A percentile compares a stretch with the other conserved stretches of the same genome.
phyloP scores from a whole-genome alignment of 331 rosid genomes.

The Quercus lobata region DNA sequence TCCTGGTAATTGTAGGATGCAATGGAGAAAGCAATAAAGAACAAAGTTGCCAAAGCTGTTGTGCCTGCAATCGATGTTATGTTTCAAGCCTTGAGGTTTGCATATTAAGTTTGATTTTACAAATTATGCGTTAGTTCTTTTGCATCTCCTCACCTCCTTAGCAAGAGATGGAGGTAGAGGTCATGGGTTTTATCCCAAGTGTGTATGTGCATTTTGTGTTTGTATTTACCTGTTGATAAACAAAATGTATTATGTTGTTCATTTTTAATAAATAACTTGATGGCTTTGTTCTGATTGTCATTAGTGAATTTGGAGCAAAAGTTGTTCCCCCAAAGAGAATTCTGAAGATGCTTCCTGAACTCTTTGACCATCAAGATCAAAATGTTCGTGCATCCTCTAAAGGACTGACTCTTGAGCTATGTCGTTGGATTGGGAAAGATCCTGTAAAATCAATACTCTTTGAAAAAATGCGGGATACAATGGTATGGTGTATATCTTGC shows the following conservation, averaged over 20 bases:
- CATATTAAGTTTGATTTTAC: constrained; percentile 14
- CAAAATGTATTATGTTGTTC: background rate
- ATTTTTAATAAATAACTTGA: background rate
- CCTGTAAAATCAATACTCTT: constrained; percentile 92
- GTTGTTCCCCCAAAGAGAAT: constrained; percentile 87
- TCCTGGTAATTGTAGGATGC: constrained; percentile 66
- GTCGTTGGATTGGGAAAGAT: constrained; percentile 99
- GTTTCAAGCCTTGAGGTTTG: constrained; percentile 98
- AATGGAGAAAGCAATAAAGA: constrained; percentile 97
- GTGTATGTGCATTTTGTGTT: background rate
- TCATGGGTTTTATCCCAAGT: background rate
- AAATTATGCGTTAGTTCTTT: constrained; percentile 3
- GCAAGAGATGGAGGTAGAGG: background rate
- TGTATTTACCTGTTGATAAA: background rate
- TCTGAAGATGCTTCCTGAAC: constrained; percentile 97
- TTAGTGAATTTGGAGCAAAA: constrained; percentile 94
- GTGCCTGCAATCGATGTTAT: constrained; percentile 99
- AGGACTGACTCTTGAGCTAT: constrained; percentile 97
- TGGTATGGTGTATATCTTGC: constrained; percentile 48
- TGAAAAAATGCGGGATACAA: constrained; percentile 98
- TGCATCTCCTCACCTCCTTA: background rate
- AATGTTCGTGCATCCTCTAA: constrained; percentile 97
- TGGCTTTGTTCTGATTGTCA: background rate
- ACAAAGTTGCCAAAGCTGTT: constrained; percentile 95
- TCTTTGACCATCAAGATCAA: constrained; percentile 99